phyloP scores from a whole-genome alignment of 75 land plant genomes.

The Chamaecyparis obtusa region DNA sequence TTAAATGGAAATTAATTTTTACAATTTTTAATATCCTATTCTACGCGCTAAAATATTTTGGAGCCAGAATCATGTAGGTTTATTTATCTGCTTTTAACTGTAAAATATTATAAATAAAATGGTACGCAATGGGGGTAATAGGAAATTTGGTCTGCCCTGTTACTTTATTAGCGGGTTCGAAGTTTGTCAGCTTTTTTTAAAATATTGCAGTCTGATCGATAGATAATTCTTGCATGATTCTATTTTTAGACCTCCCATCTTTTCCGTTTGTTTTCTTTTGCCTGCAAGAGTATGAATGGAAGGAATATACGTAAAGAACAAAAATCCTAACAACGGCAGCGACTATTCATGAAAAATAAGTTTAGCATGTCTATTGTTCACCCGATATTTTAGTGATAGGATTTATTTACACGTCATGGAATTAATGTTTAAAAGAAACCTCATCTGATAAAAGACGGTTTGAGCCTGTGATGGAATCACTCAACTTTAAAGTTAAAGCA shows the following conservation, averaged over 20 bases:
- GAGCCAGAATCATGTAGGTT: too few relatives aligned
- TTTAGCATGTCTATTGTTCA: neutral
- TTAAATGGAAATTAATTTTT: too few relatives aligned
- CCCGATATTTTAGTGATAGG: neutral
- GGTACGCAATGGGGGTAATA: too few relatives aligned
- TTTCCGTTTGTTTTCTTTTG: too few relatives aligned
- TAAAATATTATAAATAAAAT: too few relatives aligned
- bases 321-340: too few relatives aligned
- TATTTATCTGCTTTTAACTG: neutral
- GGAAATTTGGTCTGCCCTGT: too few relatives aligned
- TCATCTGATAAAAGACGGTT: neutral
- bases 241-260: too few relatives aligned
- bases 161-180: too few relatives aligned
- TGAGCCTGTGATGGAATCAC: neutral
- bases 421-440: neutral
- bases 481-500: neutral
- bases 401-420: neutral
- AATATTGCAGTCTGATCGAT: too few relatives aligned
- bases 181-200: too few relatives aligned
- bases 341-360: neutral
- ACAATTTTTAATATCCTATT: neutral
- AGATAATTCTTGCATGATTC: too few relatives aligned
- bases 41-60: neutral
- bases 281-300: neutral
- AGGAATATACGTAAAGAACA: neutral